Evolutionary conservation across 805 yeast genomes (phyloP).

Genomic region (Yarrowia bubula): DNA sequence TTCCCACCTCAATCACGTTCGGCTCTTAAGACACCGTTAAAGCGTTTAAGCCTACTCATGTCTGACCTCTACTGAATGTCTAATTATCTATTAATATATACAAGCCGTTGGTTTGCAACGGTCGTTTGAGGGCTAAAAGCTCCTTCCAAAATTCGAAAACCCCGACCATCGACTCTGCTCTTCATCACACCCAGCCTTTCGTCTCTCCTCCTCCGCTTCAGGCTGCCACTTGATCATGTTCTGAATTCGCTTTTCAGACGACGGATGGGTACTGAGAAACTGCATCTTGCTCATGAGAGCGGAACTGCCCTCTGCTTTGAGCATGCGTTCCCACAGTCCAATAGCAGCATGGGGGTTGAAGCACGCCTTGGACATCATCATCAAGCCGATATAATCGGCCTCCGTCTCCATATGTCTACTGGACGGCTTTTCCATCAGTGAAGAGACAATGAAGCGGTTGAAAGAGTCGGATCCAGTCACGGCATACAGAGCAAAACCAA

Average conservation of each 20-base stretch:
- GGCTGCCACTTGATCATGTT: slow-evolving; percentile 67
- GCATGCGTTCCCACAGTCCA: slow-evolving; percentile 81
- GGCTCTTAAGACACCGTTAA: no score
- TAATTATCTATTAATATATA: neutral
- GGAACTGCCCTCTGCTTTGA: slow-evolving; percentile 46
- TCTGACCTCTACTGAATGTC: no score
- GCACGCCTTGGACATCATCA: slow-evolving; percentile 89
- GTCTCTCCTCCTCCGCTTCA: slow-evolving; percentile 43
- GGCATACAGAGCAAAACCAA: slow-evolving; percentile 55
- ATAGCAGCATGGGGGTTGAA: slow-evolving; percentile 74
- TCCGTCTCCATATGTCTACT: slow-evolving; percentile 93
- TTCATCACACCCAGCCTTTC: slow-evolving; percentile 44
- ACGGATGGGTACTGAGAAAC: slow-evolving; percentile 86
- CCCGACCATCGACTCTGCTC: neutral
- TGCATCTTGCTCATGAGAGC: slow-evolving; percentile 41
- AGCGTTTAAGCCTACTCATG: no score
- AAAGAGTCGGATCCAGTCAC: slow-evolving; percentile 59
- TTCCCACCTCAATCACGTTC: no score
- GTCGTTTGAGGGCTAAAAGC: neutral
- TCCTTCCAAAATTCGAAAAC: neutral
- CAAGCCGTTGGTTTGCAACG: neutral
- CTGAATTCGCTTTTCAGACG: slow-evolving; percentile 65
- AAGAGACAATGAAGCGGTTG: slow-evolving; percentile 52
- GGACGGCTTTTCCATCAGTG: slow-evolving; percentile 72
- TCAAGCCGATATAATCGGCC: slow-evolving; percentile 91